phyloP scores from a whole-genome alignment of 2,329 filamentous ascomycete species.

The Dactylellina sp. region DNA sequence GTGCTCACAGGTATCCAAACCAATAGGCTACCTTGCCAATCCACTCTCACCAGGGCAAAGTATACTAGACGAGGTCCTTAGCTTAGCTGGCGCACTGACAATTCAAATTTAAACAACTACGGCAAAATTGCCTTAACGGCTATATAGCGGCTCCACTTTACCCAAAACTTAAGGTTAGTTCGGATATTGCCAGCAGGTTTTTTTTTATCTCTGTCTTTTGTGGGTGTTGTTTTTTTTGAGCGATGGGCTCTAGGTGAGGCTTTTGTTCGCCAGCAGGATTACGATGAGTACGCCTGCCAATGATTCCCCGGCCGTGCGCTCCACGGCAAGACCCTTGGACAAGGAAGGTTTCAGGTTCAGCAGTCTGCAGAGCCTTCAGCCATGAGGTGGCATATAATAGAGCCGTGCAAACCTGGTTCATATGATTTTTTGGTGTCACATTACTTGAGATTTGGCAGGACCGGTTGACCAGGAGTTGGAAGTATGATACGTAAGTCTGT shows the following conservation, averaged over 20 bases:
- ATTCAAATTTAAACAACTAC: slow-evolving; percentile 42
- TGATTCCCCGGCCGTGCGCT: slow-evolving; percentile 35
- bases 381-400: slow-evolving; percentile 42
- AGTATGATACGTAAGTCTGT: too few species aligned
- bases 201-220: slow-evolving; percentile 9
- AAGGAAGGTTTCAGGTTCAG: slow-evolving; percentile 42
- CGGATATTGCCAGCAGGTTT: slow-evolving; percentile 49
- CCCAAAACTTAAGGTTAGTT: slow-evolving; percentile 20
- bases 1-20: slow-evolving; percentile 18
- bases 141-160: slow-evolving; percentile 43
- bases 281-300: slow-evolving; percentile 1
- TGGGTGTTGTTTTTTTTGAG: slow-evolving; percentile 10
- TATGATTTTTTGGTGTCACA: slow-evolving; percentile 52
- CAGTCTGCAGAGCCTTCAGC: slow-evolving; percentile 17
- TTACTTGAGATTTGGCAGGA: slow-evolving; percentile 45
- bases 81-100: slow-evolving; percentile 42
- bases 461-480: slow-evolving; percentile 10
- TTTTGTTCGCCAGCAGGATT: slow-evolving; percentile 48
- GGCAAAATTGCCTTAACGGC: slow-evolving; percentile 54
- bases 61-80: slow-evolving; percentile 34
- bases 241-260: slow-evolving; percentile 21
- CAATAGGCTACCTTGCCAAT: slow-evolving; percentile 46
- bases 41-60: slow-evolving; percentile 26
- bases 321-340: slow-evolving; percentile 29
- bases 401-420: slow-evolving; percentile 48